phyloP scores from a whole-genome alignment of 371 early-diverging fungal species.

The Circinella umbellata region DNA sequence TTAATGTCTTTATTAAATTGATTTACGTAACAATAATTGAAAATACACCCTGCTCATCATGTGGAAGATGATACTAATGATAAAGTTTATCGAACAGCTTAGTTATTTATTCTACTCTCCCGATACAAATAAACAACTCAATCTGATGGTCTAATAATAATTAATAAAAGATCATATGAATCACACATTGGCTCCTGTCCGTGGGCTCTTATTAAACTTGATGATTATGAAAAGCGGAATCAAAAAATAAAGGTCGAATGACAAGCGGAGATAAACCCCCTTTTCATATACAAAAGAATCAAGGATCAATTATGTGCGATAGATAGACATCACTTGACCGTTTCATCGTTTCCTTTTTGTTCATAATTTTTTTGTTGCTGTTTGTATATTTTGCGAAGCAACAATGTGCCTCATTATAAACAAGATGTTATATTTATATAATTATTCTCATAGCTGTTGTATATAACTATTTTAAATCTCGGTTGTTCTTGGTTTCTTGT shows the following conservation, averaged over 20 bases:
- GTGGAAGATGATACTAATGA: no score
- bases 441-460: neutral
- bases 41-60: no score
- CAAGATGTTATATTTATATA: neutral
- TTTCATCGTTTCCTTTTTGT: neutral
- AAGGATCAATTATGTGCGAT: no score
- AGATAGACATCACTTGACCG: slow-evolving; percentile 13
- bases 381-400: slow-evolving; percentile 12
- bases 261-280: slow-evolving; percentile 7
- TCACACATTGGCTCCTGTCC: neutral
- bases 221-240: no score
- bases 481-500: neutral
- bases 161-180: neutral
- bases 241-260: neutral
- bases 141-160: no score
- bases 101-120: no score
- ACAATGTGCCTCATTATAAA: slow-evolving; percentile 10
- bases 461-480: no score
- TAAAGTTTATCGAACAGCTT: no score
- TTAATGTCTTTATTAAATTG: no score
- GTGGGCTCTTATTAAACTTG: neutral
- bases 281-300: neutral
- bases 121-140: no score
- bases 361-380: no score
- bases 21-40: no score